Percentiles rank a stretch among this genome's conserved stretches.
phyloP scores from a whole-genome alignment of 768 basidiomycete species.

The Panaeolus cyanescens region DNA sequence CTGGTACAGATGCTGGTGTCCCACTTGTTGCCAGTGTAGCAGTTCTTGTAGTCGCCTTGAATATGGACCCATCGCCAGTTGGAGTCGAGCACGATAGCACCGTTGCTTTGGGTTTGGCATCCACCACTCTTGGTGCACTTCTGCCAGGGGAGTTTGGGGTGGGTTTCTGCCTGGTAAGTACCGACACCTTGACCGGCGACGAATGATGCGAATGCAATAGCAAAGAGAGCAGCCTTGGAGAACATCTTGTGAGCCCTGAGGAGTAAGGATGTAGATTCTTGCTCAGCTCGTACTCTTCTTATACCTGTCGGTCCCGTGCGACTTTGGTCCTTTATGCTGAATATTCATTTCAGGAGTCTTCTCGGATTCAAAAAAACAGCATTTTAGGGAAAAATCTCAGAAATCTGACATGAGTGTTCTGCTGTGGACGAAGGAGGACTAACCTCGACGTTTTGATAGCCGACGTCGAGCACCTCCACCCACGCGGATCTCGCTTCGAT shows the following conservation, averaged over 20 bases:
- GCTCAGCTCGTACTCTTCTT: neutral
- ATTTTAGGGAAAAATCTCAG: neutral
- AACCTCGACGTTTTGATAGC: neutral
- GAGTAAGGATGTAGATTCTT: conserved; percentile 2
- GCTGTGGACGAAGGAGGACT: neutral
- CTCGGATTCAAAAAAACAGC: neutral
- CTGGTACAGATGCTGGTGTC: neutral
- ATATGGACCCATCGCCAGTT: conserved; percentile 6
- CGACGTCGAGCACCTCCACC: too few species aligned
- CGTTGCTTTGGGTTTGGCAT: conserved; percentile 32
- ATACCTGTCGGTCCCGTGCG: neutral
- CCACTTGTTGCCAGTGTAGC: conserved; percentile 4
- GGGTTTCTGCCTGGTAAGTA: conserved; percentile 43
- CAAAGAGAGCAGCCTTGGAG: conserved; percentile 38
- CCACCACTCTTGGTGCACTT: conserved; percentile 39
- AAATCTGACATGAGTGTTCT: too few species aligned
- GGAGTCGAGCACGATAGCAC: conserved; percentile 19
- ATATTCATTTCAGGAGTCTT: neutral
- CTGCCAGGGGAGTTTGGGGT: conserved; percentile 42
- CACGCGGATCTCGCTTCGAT: too few species aligned
- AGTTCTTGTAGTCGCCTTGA: neutral
- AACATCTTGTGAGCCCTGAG: conserved; percentile 31
- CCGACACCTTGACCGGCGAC: conserved; percentile 46
- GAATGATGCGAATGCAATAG: conserved; percentile 41
- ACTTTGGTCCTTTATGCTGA: neutral